Evolutionary conservation across 2,329 filamentous ascomycete genomes (phyloP).

Genomic region (Aspergillus brunneoviolaceus): DNA sequence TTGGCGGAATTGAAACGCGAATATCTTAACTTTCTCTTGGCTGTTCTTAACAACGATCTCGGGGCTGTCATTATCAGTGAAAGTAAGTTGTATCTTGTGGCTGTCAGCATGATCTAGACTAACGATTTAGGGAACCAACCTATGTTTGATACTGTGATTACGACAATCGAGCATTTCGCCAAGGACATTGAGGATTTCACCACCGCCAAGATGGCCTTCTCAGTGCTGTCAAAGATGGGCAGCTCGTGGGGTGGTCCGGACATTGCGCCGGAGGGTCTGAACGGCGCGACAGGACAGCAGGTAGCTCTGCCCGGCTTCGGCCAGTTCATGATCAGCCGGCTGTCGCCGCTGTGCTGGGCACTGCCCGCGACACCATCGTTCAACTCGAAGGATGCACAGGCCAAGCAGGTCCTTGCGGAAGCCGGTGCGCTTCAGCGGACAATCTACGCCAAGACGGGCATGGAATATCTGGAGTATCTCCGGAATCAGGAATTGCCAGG

Average conservation of each 20-base stretch:
- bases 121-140: constrained; percentile 68
- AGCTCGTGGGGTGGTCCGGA: constrained; percentile 88
- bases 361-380: constrained; percentile 77
- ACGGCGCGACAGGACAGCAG: constrained; percentile 35
- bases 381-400: constrained; percentile 82
- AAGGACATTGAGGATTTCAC: constrained; percentile 69
- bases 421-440: constrained; percentile 83
- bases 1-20: constrained; percentile 86
- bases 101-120: background rate
- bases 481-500: constrained; percentile 46
- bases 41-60: constrained; percentile 87
- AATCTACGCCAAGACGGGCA: constrained; percentile 87
- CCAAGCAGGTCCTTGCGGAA: constrained; percentile 82
- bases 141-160: constrained; percentile 83
- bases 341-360: constrained; percentile 88
- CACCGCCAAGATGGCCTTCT: constrained; percentile 74
- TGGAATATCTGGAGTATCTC: constrained; percentile 65
- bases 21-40: constrained; percentile 89
- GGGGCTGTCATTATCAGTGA: constrained; percentile 85
- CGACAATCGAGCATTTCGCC: constrained; percentile 80
- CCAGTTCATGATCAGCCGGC: constrained; percentile 81
- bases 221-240: constrained; percentile 78
- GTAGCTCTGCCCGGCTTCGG: constrained; percentile 79
- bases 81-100: constrained; percentile 41
- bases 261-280: constrained; percentile 46